These are phyloP conservation scores for Apiotrichum brassicae DNA, from an alignment of 1,284 basidiomycete species.

Conservation along the genomic window DNA sequence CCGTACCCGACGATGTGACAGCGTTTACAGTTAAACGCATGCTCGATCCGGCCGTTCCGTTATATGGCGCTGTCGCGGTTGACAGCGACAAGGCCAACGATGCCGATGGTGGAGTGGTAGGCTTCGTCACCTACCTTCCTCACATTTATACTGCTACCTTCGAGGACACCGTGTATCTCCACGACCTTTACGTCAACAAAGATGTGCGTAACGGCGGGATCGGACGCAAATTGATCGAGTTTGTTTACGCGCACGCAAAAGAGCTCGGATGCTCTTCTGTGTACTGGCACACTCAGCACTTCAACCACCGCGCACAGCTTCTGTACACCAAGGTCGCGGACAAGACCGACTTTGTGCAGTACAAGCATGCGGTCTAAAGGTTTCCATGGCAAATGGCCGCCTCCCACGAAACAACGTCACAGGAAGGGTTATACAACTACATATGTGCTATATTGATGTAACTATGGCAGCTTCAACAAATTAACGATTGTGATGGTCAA, in stretches of 20 bases:
- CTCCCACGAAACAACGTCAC: too few relatives aligned
- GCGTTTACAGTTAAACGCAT: slow-evolving; percentile 10
- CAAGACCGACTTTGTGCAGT: slow-evolving; percentile 18
- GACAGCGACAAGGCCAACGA: not conserved
- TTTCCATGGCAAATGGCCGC: too few relatives aligned
- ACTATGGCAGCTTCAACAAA: too few relatives aligned
- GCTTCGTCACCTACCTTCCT: slow-evolving; percentile 18
- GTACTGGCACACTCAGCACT: slow-evolving; percentile 22
- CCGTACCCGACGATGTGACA: slow-evolving; percentile 8
- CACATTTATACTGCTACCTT: slow-evolving; percentile 11
- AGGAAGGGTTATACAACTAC: too few relatives aligned
- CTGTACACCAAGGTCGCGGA: slow-evolving; percentile 18
- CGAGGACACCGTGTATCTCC: slow-evolving; percentile 16
- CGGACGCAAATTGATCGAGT: slow-evolving; percentile 14
- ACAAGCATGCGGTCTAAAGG: slow-evolving; percentile 1
- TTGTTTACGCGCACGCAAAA: slow-evolving; percentile 7
- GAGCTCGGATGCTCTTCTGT: slow-evolving; percentile 7
- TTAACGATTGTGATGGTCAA: too few relatives aligned
- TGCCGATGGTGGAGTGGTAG: slow-evolving; percentile 4
- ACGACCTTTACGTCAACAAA: slow-evolving; percentile 17
- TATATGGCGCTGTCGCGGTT: slow-evolving; percentile 16
- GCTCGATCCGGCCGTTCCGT: slow-evolving; percentile 12
- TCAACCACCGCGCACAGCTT: slow-evolving; percentile 21
- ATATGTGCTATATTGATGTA: too few relatives aligned
- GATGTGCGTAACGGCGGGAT: slow-evolving; percentile 12